Base-by-base conservation (phyloP, 495 filamentous ascomycete genomes). In the Physcia stellaris region DNA sequence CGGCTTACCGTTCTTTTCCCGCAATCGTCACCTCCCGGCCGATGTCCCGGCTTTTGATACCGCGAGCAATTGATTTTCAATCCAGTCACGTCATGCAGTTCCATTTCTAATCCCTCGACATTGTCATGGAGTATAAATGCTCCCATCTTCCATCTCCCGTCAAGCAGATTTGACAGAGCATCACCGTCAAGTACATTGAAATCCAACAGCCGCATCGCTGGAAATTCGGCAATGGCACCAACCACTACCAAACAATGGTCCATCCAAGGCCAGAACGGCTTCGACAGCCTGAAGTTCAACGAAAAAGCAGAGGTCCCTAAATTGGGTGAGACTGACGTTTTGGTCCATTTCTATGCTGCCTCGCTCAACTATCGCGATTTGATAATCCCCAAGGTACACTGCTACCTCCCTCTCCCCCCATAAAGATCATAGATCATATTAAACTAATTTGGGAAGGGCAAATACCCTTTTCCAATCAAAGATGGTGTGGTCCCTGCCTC, bases 291-390 rank as follows among this genome's bases (percentile, higher is more conserved):
- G 27, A 64, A 71, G 46, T 70, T 66, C 46, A 43, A 62, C 33
- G 67, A 69, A 18, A 62, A 67, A 9, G 67, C 56, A 0, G 54
- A 67, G 0, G 50, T 85, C 26, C 79, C 81, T 9, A 53, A 71
- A 40, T 47, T 77, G 4, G 77, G 76, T 30, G 79, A 83, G 26
- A 69, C 70, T 37, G 79, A 86, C 26, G 77, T 85, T 2, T 63
- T 87, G n/a, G 75, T 93, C 49, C 78, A 77, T 58, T 61, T 88
- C 11, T 64, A 77, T 39, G 82, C 70, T 16, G 79, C 73, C 1
- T 86, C 85, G 2, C 63, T 93, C 39, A 92, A 93, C 56, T 93
- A 80, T 59, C 74, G 85, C 37, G 85, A 90, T 50, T 59, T 88
- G 35, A 69, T 81, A 44, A 86, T 93, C 46, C 72, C 80, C 4